Evolutionary conservation across 352 stramenopile genomes (phyloP), one percentile per base, ranked within the genome.

Genomic region (Globisporangium paroecandrum): DNA sequence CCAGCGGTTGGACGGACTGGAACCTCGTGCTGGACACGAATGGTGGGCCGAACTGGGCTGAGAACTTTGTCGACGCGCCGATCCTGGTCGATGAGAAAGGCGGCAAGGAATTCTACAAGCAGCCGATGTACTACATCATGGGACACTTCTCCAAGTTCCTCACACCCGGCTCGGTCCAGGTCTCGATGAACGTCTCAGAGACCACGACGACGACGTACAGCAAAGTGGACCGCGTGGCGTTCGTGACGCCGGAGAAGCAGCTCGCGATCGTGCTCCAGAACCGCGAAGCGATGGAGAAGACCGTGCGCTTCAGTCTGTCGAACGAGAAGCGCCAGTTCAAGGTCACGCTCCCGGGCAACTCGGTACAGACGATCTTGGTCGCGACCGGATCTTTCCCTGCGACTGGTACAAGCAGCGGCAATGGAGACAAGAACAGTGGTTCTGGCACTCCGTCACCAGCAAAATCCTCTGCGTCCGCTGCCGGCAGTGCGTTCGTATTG

Each of bases 1-100:
- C 87, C 5, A 55, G 56, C 0, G 84, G 85, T 0, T 97, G 89
- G 87, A 89, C 83, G 27, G 84, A 96, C 72, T 96, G 89, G 89
- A 96, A 96, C 62, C 27, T 96, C 8, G 69, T 87, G 9, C 75
- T 96, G 20, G 75, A 85, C 65, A 81, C 72, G 13, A 62, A 34
- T 0, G 79, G 79, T 3, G 89, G 89, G 1, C 89, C 88, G 1
- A 96, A 94, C 67, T 91, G 90, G 81, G 76, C 81, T 0, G 46
- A 71, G 41, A 93, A 93, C 75, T 73, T 76, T 20, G 83, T 89
- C 15, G 85, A 93, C 60, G 78, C 84, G 15, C 81, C 83, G 3
- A 85, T 92, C 32, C 62, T 92, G 51, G 71, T 85, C 0, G 77
- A 87, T 32, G 77, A 86, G 49, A 59, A 56, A 9, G 56, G 36